Base-by-base conservation (phyloP, 2,329 filamentous ascomycete genomes). In the Myriosclerotinia duriaeana region DNA sequence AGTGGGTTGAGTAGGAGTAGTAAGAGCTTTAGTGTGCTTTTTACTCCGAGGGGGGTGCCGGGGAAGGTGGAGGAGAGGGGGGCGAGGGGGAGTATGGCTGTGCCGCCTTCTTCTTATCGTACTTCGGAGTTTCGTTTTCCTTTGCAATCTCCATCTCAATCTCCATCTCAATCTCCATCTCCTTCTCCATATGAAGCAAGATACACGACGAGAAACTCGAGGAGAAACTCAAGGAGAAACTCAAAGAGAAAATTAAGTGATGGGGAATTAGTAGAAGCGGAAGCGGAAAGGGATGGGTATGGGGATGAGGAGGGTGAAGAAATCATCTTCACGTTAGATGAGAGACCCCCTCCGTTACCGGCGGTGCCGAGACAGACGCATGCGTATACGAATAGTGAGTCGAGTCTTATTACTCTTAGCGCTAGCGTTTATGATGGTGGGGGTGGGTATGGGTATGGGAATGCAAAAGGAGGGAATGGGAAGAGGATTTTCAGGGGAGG, bases 11-110 rank as follows among this genome's bases (percentile, higher is more conserved):
- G 63, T 17, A 53, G 53, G 20, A 60, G 63, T 36, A 60, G 54
- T 22, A 65, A 65, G 38, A 65, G 63, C 11, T 60, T 65, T 7
- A 60, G 63, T 11, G 63, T 53, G 20, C 46, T 60, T 5, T 65
- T 65, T 9, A 60, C 34, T 2, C 54, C 54, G 0, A 14, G 63
- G 14, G 36, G 46, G 2, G 20, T 52, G 1, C 44, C 36, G 0
- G 22, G 17, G 2, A 60, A 42, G 5, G 20, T 26, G 0, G n/a
- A 11, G 22, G 44, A 26, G 20, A 40, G n/a, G n/a, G n/a, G n/a
- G n/a, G n/a, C n/a, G n/a, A n/a, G n/a, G n/a, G n/a, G n/a, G n/a
- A n/a, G n/a, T n/a, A n/a, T n/a, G n/a, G n/a, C n/a, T n/a, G n/a
- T n/a, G n/a, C n/a, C n/a, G n/a, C n/a, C n/a, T n/a, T n/a, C n/a